Conservation (phyloP, 208 protist species). For the Lotmaria passim region DNA sequence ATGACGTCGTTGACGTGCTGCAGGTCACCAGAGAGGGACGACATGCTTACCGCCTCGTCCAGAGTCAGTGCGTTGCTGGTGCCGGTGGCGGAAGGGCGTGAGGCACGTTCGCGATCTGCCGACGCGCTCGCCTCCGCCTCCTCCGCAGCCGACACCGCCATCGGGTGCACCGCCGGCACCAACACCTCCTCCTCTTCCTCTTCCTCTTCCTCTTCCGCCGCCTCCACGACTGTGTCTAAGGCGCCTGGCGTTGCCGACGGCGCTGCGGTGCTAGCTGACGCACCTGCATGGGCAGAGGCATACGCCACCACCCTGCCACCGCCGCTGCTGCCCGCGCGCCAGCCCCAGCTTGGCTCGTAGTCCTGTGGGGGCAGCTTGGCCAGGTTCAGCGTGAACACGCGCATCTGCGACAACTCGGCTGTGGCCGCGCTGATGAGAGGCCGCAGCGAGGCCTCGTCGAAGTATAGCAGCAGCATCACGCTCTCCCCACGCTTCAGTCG, state of each 20-base stretch:
- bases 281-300: neutral
- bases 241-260: neutral
- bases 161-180: conserved; percentile 19
- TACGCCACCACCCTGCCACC: neutral
- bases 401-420: conserved; percentile 51
- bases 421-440: conserved; percentile 50
- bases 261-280: neutral
- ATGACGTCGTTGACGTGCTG: conserved; percentile 43
- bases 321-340: conserved; percentile 1
- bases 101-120: conserved; percentile 14
- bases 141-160: conserved; percentile 16
- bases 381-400: conserved; percentile 71
- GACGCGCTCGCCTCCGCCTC: conserved; percentile 7
- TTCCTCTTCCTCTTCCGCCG: conserved; percentile 15
- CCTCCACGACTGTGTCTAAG: neutral
- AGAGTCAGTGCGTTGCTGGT: conserved; percentile 5
- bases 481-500: conserved; percentile 59
- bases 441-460: conserved; percentile 28
- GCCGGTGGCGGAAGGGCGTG: conserved; percentile 5
- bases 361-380: conserved; percentile 55
- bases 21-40: conserved; percentile 40
- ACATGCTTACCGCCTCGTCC: conserved; percentile 20
- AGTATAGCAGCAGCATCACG: conserved; percentile 64
- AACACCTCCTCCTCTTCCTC: conserved; percentile 51
- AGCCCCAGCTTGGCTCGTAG: conserved; percentile 31